Evolutionary conservation across 2,329 filamentous ascomycete species (phyloP).

Genomic region (Penicillium sp.): DNA sequence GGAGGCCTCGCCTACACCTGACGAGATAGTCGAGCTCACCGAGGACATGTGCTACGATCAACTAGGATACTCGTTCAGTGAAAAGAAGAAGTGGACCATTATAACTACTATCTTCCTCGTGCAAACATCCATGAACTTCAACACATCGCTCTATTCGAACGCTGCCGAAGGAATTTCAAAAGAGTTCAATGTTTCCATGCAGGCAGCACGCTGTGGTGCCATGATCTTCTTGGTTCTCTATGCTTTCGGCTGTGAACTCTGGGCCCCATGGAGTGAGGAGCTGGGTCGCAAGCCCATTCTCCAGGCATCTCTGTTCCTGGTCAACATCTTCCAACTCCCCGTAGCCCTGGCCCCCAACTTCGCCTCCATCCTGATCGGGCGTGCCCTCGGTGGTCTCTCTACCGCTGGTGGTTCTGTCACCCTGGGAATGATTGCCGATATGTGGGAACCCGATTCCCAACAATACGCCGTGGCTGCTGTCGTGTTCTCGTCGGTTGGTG

Average conservation of each 20-base stretch:
- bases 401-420: constrained; percentile 72
- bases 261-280: constrained; percentile 86
- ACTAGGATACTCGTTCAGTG: constrained; percentile 61
- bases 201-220: constrained; percentile 69
- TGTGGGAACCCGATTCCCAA: constrained; percentile 68
- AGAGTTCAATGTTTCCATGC: constrained; percentile 65
- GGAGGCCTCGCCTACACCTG: constrained; percentile 20
- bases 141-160: constrained; percentile 71
- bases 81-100: constrained; percentile 68
- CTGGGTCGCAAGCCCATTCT: constrained; percentile 73
- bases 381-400: constrained; percentile 66
- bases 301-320: constrained; percentile 68
- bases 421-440: constrained; percentile 70
- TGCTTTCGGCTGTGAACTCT: constrained; percentile 82
- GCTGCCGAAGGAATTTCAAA: constrained; percentile 63
- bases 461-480: constrained; percentile 75
- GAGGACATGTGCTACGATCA: constrained; percentile 64
- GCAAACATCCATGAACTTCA: constrained; percentile 76
- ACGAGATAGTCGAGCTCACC: constrained; percentile 40
- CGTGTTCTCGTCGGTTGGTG: constrained; percentile 76
- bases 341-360: constrained; percentile 74
- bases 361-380: constrained; percentile 65
- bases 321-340: constrained; percentile 74
- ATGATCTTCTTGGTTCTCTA: constrained; percentile 77
- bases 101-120: constrained; percentile 71